Evolutionary conservation across 1,284 basidiomycete genomes (phyloP).

Genomic region (Malassezia japonica): DNA sequence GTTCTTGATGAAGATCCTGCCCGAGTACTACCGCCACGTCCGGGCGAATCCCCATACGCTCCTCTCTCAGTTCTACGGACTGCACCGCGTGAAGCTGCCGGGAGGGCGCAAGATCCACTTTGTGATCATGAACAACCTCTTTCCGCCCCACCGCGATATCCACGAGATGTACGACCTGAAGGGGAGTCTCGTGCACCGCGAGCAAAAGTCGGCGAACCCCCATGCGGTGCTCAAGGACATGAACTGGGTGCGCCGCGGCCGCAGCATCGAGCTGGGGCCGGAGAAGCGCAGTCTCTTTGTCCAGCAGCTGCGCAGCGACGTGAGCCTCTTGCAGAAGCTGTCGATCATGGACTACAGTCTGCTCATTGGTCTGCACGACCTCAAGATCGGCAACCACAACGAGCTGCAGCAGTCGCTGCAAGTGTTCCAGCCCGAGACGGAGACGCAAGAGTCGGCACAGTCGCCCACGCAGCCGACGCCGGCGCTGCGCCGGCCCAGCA

Average conservation of each 20-base stretch:
- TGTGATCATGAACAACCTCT: conserved; percentile 99
- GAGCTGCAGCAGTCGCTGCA: conserved; percentile 78
- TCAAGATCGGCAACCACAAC: conserved; percentile 79
- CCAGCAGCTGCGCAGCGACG: conserved; percentile 78
- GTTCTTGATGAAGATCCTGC: conserved; percentile 75
- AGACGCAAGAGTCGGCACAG: conserved; percentile 21
- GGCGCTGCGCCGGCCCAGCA: conserved; percentile 10
- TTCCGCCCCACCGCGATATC: conserved; percentile 91
- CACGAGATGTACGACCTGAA: conserved; percentile 98
- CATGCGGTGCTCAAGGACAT: conserved; percentile 86
- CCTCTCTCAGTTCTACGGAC: conserved; percentile 83
- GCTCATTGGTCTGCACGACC: conserved; percentile 85
- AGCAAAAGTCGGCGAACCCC: conserved; percentile 67
- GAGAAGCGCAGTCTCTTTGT: conserved; percentile 82
- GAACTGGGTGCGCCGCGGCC: conserved; percentile 81
- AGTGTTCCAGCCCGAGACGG: conserved; percentile 66
- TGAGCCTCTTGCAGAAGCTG: conserved; percentile 70
- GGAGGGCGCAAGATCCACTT: conserved; percentile 92
- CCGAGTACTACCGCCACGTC: conserved; percentile 77
- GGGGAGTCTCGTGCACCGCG: conserved; percentile 80
- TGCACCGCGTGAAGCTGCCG: conserved; percentile 93
- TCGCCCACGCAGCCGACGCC: neutral
- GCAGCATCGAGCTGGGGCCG: conserved; percentile 76
- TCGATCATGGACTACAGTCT: conserved; percentile 95
- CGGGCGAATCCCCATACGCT: conserved; percentile 86